Percentiles rank a stretch among this genome's conserved stretches.
These are phyloP conservation scores for Cyclocybe cylindracea DNA, from an alignment of 768 basidiomycete genomes.

Conservation along the genomic window DNA sequence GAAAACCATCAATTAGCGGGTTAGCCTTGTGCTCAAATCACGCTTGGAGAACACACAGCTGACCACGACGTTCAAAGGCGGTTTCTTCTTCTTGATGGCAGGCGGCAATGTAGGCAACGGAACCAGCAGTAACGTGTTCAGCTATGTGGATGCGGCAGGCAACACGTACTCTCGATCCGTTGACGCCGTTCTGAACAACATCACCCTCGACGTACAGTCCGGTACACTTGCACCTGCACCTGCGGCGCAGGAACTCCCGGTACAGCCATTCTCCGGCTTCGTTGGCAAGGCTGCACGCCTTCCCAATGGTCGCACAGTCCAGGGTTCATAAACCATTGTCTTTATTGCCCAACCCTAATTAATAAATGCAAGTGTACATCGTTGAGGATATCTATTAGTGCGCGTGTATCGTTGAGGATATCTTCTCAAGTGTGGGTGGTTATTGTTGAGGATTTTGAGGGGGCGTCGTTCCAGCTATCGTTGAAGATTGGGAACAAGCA, in stretches of 20 bases:
- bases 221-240: conserved; percentile 44
- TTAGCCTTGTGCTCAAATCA: conserved; percentile 26
- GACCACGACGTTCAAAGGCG: conserved; percentile 32
- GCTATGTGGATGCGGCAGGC: conserved; percentile 55
- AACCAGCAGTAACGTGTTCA: conserved; percentile 68
- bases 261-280: conserved; percentile 5
- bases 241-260: conserved; percentile 4
- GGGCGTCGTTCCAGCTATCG: no score
- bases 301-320: conserved; percentile 17
- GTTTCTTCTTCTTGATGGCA: conserved; percentile 45
- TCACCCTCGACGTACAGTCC: conserved; percentile 58
- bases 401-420: background rate
- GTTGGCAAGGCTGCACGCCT: conserved; percentile 15
- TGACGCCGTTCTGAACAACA: conserved; percentile 58
- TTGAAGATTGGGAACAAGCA: no score
- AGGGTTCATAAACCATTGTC: background rate
- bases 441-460: no score
- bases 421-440: no score
- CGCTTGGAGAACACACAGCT: background rate
- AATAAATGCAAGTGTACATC: conserved; percentile 7
- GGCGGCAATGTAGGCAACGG: conserved; percentile 64
- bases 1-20: conserved; percentile 59
- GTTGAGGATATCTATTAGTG: no score
- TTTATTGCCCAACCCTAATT: no score
- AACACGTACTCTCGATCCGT: conserved; percentile 67